These are phyloP conservation scores for Fraxinus cuspidata DNA, from an alignment of 257 asterid genomes.

Conservation along the genomic window DNA sequence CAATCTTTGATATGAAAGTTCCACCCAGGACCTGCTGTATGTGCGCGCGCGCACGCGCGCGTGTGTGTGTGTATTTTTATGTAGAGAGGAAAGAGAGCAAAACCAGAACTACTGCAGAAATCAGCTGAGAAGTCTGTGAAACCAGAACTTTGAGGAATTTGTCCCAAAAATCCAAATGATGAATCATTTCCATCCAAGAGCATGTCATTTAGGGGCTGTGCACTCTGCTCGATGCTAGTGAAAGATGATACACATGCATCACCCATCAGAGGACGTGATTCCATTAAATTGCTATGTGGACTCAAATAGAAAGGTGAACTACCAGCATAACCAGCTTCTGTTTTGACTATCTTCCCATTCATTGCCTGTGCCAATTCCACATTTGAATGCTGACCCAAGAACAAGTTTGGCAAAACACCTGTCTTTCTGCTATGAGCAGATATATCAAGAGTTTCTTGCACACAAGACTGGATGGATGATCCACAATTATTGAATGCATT, in stretches of 20 bases:
- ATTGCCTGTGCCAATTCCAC: conserved; percentile 50
- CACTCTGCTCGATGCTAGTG: conserved; percentile 61
- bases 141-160: conserved; percentile 48
- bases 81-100: conserved; percentile 39
- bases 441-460: conserved; percentile 46
- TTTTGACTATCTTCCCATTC: conserved; percentile 56
- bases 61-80: not conserved
- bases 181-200: conserved; percentile 64
- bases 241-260: conserved; percentile 67
- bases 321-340: conserved; percentile 62
- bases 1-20: too few species aligned
- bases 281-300: conserved; percentile 55
- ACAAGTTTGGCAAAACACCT: conserved; percentile 50
- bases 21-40: not conserved
- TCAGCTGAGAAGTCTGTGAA: conserved; percentile 58
- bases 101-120: conserved; percentile 55
- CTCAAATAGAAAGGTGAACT: conserved; percentile 56
- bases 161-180: conserved; percentile 60
- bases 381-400: conserved; percentile 52
- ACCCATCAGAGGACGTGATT: conserved; percentile 57
- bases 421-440: conserved; percentile 44
- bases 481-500: conserved; percentile 46
- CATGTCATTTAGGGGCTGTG: conserved; percentile 57
- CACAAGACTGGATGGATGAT: conserved; percentile 46
- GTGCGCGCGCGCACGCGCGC: too few species aligned